Evolutionary conservation across 2,329 filamentous ascomycete genomes (phyloP).

Genomic region (Anisogramma anomala): DNA sequence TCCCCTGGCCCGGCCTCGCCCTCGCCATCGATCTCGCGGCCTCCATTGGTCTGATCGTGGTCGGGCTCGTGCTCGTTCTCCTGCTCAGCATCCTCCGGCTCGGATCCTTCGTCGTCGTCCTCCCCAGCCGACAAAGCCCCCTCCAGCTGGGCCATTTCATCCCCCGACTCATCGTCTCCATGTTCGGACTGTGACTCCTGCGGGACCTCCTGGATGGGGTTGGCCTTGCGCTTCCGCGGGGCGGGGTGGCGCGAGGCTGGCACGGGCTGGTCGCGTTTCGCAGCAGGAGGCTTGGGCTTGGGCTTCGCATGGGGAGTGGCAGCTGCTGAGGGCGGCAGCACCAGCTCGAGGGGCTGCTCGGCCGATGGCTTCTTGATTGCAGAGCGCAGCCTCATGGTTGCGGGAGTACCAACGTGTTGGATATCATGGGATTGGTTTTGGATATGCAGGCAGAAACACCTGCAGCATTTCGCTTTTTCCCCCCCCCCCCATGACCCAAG

Average conservation of each 20-base stretch:
- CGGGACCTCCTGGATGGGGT: slow-evolving; percentile 40
- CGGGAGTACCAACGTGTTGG: slow-evolving; percentile 4
- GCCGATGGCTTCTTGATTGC: slow-evolving; percentile 13
- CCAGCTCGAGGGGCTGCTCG: slow-evolving; percentile 8
- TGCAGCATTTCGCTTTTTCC: too few species aligned
- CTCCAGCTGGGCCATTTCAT: slow-evolving; percentile 35
- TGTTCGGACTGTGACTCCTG: slow-evolving; percentile 7
- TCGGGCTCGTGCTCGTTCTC: slow-evolving; percentile 35
- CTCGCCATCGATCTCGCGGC: slow-evolving; percentile 24
- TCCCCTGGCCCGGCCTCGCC: not conserved
- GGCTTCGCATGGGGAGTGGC: not conserved
- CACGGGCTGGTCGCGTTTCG: slow-evolving; percentile 1
- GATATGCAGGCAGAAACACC: not conserved
- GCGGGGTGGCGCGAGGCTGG: slow-evolving; percentile 2
- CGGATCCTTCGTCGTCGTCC: slow-evolving; percentile 41
- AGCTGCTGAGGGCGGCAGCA: not conserved
- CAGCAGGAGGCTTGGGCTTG: slow-evolving; percentile 3
- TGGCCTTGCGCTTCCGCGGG: slow-evolving; percentile 53
- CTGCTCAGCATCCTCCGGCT: slow-evolving; percentile 40
- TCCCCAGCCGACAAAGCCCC: slow-evolving; percentile 46
- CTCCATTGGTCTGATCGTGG: slow-evolving; percentile 30
- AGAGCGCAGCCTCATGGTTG: slow-evolving; percentile 12
- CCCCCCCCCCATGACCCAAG: too few species aligned
- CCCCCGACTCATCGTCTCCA: slow-evolving; percentile 40
- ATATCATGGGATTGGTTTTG: slow-evolving; percentile 2